Evolutionary conservation across 331 rosid species (phyloP).

Genomic region (Rhamnella rubrinervis): DNA sequence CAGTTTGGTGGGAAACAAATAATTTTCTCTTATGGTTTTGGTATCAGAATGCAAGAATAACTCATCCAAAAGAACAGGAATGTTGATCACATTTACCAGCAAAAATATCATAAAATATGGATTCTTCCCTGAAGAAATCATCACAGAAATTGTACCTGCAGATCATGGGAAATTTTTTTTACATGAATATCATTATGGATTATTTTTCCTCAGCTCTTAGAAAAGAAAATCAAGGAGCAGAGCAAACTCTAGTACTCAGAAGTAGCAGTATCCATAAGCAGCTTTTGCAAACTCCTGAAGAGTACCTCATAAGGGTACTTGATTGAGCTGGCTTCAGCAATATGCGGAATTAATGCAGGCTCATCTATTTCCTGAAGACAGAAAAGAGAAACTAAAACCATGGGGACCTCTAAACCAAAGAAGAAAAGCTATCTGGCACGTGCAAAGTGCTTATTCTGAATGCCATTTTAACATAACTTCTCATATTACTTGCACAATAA

Average conservation of each 20-base stretch:
- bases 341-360: slow-evolving; percentile 97
- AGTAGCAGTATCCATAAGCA: slow-evolving; percentile 98
- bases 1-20: neutral
- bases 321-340: slow-evolving; percentile 90
- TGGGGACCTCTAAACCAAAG: slow-evolving; percentile 4
- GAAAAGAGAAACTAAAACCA: slow-evolving; percentile 4
- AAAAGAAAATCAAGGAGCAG: slow-evolving; percentile 22
- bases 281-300: slow-evolving; percentile 97
- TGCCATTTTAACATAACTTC: too few species aligned
- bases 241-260: slow-evolving; percentile 71
- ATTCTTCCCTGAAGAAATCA: slow-evolving; percentile 79
- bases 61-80: neutral
- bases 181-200: slow-evolving; percentile 17
- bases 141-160: slow-evolving; percentile 89
- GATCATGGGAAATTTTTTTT: slow-evolving; percentile 23
- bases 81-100: slow-evolving; percentile 48
- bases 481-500: too few species aligned
- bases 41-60: neutral
- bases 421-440: neutral
- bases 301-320: slow-evolving; percentile 94
- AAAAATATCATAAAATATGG: slow-evolving; percentile 83
- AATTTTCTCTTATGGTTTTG: neutral
- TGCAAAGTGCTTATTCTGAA: too few species aligned
- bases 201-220: slow-evolving; percentile 20
- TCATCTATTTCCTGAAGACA: slow-evolving; percentile 78